Evolutionary conservation across 257 asterid species (phyloP).

Genomic region (Hygrophila difformis): DNA sequence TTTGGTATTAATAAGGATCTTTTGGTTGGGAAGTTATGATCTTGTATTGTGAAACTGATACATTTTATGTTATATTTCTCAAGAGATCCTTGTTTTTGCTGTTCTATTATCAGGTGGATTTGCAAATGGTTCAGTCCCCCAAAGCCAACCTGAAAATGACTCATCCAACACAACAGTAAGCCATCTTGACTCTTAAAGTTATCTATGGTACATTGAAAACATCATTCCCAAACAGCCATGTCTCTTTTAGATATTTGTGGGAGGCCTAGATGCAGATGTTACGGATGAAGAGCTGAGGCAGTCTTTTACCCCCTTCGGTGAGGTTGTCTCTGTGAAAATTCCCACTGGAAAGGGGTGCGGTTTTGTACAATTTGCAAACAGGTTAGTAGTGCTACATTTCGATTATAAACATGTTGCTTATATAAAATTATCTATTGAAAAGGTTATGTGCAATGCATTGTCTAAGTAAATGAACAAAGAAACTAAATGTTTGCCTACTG

Average conservation of each 20-base stretch:
- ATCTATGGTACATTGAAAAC: background rate
- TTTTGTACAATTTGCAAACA: no score
- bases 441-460: background rate
- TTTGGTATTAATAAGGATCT: background rate
- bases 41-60: no score
- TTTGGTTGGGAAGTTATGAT: background rate
- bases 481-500: background rate
- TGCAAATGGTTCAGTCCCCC: slow-evolving; percentile 56
- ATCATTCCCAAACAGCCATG: background rate
- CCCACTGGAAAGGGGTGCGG: slow-evolving; percentile 98
- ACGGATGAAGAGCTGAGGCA: slow-evolving; percentile 81
- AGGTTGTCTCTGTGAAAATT: slow-evolving; percentile 78
- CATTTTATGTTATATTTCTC: no score
- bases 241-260: slow-evolving; percentile 47
- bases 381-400: no score
- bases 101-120: slow-evolving; percentile 78
- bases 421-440: background rate
- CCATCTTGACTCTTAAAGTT: slow-evolving; percentile 19
- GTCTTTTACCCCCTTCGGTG: slow-evolving; percentile 73
- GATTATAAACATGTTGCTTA: no score
- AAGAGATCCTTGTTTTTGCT: slow-evolving; percentile 36
- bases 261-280: slow-evolving; percentile 82
- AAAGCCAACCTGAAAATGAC: slow-evolving; percentile 58
- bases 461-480: background rate
- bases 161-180: slow-evolving; percentile 91